phyloP scores from a whole-genome alignment of 2,329 filamentous ascomycete species.

The Aspergillus neotritici region DNA sequence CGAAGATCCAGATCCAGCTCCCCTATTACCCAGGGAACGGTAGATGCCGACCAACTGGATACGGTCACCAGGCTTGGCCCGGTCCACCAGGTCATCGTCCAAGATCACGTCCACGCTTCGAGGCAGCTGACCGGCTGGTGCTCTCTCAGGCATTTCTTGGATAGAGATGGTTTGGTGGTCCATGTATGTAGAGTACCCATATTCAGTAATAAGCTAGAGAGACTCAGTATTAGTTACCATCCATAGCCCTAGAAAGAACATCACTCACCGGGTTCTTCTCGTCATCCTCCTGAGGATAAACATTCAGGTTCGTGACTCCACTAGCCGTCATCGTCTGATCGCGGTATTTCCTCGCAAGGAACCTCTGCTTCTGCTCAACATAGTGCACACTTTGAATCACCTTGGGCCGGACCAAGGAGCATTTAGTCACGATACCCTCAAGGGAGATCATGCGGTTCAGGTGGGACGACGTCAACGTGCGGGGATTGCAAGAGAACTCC shows the following conservation, averaged over 20 bases:
- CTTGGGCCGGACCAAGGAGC: constrained; percentile 90
- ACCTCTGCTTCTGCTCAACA: constrained; percentile 78
- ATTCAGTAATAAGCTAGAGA: constrained; percentile 74
- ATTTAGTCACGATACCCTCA: constrained; percentile 95
- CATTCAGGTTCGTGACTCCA: constrained; percentile 79
- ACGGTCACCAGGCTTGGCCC: constrained; percentile 88
- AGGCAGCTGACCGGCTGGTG: constrained; percentile 89
- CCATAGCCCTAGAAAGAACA: not conserved
- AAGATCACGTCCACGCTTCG: constrained; percentile 93
- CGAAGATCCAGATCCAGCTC: constrained; percentile 81
- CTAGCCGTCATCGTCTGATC: constrained; percentile 95
- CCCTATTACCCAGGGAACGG: constrained; percentile 88
- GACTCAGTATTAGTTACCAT: constrained; percentile 9
- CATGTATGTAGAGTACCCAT: constrained; percentile 89
- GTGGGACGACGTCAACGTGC: constrained; percentile 80
- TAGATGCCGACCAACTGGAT: constrained; percentile 97
- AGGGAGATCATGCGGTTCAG: constrained; percentile 96
- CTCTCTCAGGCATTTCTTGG: constrained; percentile 97
- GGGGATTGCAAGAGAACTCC: constrained; percentile 87
- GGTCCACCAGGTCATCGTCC: constrained; percentile 93
- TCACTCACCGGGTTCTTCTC: constrained; percentile 69
- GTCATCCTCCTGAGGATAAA: constrained; percentile 91
- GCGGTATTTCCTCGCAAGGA: constrained; percentile 82
- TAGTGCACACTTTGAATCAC: constrained; percentile 98
- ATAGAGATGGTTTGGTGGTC: constrained; percentile 98